These are phyloP conservation scores for Penicillium canariense DNA, from an alignment of 495 filamentous ascomycete genomes.

Conservation along the genomic window DNA sequence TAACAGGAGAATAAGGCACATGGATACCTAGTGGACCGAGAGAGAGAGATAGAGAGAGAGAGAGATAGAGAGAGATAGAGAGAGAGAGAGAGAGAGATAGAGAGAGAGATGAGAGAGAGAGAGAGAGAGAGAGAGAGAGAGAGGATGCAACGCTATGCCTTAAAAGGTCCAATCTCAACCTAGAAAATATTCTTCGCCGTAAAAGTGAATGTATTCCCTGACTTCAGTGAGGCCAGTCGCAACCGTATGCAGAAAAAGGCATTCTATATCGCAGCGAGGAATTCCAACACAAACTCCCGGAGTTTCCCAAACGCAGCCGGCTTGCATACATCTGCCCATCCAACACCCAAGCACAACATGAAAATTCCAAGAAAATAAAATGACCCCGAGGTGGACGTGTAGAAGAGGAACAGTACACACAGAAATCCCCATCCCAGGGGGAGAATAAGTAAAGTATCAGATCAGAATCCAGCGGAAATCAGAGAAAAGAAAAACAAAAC, in stretches of 20 bases:
- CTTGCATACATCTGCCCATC: not conserved
- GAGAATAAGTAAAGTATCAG: not conserved
- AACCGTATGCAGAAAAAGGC: not conserved
- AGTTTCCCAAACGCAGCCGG: not conserved
- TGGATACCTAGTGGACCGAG: too few species aligned
- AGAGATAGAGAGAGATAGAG: too few species aligned
- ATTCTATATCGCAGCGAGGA: not conserved
- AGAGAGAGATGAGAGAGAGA: too few species aligned
- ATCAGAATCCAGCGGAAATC: not conserved
- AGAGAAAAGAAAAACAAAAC: not conserved
- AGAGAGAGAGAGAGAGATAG: too few species aligned
- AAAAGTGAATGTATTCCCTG: not conserved
- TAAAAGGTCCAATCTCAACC: too few species aligned
- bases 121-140: too few species aligned
- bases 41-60: too few species aligned
- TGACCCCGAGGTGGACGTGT: not conserved
- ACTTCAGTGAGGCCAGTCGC: not conserved
- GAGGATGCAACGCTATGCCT: too few species aligned
- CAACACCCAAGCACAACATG: not conserved
- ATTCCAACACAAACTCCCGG: not conserved
- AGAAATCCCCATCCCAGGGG: not conserved
- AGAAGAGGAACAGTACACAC: too few species aligned
- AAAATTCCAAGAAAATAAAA: not conserved
- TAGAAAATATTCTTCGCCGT: not conserved
- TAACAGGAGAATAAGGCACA: too few species aligned